Evolutionary conservation across 2,329 filamentous ascomycete species (phyloP), one percentile per base, ranked within the genome.

Genomic region (Xylaria sp.): DNA sequence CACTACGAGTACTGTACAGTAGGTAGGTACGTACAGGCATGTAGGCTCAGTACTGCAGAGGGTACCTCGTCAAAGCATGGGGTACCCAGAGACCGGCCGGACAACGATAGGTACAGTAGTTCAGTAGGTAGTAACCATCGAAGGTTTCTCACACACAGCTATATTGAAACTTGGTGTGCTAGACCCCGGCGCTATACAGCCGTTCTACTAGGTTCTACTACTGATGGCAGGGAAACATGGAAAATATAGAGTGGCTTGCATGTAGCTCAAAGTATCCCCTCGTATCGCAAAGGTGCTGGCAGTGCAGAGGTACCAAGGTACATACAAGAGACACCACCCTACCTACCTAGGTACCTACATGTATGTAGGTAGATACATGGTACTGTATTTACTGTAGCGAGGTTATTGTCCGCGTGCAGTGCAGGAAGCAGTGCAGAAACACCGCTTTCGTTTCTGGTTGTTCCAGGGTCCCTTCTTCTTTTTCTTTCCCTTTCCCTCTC

Each of bases 121-220:
- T 45, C 20, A 7, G n/a, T 23, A 43, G 36, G 2, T 39, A 39
- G 18, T 43, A n/a, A 6, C 20, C 20, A 23, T 45, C 2, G 8
- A 25, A 23, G 43, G 43, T 25, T 48, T 48, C 45, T 48, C 25
- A 25, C 45, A 25, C 45, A 48, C 25, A 23, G 45, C 60, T 65
- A 65, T 52, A 70, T 67, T 65, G 43, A 65, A 65, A 69, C 60
- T 34, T 3, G 32, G 32, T 39, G 41, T 28, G 32, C 46, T 23
- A 20, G 43, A 12, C 20, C 20, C 43, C 10, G 20, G 43, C 25
- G 43, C 20, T 25, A 20, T 46, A 46, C 43, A 20, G 20, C 20
- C 20, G 20, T 46, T 46, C 43, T 46, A 46, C 43, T 13, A 41
- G 20, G 34, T 41, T 57, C 32, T 57, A 57, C 53, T 43, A 57